These are phyloP conservation scores for Kwoniella shivajii DNA, from an alignment of 1,284 basidiomycete genomes.

Conservation along the genomic window DNA sequence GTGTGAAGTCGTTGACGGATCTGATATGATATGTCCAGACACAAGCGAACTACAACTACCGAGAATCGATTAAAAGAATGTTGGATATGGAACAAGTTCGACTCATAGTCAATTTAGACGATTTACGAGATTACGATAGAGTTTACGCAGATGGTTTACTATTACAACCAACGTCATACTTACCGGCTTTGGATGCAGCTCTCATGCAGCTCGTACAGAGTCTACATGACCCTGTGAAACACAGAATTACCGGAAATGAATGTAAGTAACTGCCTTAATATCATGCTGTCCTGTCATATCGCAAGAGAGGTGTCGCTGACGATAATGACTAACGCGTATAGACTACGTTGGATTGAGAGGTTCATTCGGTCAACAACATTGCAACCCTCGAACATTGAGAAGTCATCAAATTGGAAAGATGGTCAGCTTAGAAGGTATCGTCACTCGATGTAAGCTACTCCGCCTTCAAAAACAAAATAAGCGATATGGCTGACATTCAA, in stretches of 20 bases:
- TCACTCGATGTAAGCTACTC: slow-evolving; percentile 74
- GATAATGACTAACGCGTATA: slow-evolving; percentile 6
- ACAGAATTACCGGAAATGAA: slow-evolving; percentile 75
- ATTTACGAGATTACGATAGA: slow-evolving; percentile 90
- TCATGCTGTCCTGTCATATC: too few species aligned
- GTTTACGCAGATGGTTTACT: slow-evolving; percentile 69
- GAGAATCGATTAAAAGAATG: slow-evolving; percentile 81
- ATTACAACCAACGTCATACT: slow-evolving; percentile 81
- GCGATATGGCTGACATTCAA: background rate
- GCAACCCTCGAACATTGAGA: slow-evolving; percentile 89
- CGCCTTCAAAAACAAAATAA: too few species aligned
- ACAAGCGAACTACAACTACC: slow-evolving; percentile 67
- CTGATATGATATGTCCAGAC: slow-evolving; percentile 22
- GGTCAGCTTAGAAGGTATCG: slow-evolving; percentile 97
- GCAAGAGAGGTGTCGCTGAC: background rate
- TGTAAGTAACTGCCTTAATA: slow-evolving; percentile 51
- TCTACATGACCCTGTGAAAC: slow-evolving; percentile 76
- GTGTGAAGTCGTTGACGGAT: slow-evolving; percentile 8
- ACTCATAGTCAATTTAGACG: slow-evolving; percentile 94
- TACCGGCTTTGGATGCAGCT: slow-evolving; percentile 91
- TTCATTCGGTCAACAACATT: slow-evolving; percentile 98
- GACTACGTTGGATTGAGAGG: slow-evolving; percentile 90
- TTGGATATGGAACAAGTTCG: slow-evolving; percentile 81
- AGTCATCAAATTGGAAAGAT: slow-evolving; percentile 90
- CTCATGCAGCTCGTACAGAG: slow-evolving; percentile 73